Percentiles rank a stretch among this genome's conserved stretches.
These are phyloP conservation scores for Pythium graminicola DNA, from an alignment of 352 stramenopile genomes.

Conservation along the genomic window DNA sequence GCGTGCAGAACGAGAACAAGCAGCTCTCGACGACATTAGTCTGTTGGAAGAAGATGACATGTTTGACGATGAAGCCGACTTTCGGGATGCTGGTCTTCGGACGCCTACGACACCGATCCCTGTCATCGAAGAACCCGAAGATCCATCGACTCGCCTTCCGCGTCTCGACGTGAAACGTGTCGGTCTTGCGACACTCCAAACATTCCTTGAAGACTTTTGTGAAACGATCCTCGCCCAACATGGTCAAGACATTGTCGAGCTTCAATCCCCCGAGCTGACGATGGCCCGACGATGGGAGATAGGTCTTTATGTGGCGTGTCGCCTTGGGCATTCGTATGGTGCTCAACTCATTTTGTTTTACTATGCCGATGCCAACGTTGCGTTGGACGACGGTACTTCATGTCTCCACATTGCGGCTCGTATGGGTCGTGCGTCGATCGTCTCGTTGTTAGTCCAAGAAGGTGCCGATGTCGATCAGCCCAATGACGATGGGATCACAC, in stretches of 20 bases:
- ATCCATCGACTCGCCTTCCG: constrained; percentile 26
- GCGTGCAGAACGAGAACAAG: constrained; percentile 27
- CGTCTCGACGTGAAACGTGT: constrained; percentile 51
- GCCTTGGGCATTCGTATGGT: constrained; percentile 65
- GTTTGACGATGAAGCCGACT: constrained; percentile 9
- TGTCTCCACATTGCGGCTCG: constrained; percentile 68
- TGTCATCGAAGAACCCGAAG: not conserved
- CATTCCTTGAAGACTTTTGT: constrained; percentile 78
- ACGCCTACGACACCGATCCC: too few relatives aligned
- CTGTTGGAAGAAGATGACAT: constrained; percentile 18
- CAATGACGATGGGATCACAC: constrained; percentile 59
- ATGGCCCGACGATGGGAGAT: constrained; percentile 61
- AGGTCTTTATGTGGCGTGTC: constrained; percentile 62
- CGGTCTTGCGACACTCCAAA: constrained; percentile 62
- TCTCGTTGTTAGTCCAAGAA: constrained; percentile 55
- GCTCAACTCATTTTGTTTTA: constrained; percentile 71
- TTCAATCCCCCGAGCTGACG: constrained; percentile 40
- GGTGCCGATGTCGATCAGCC: constrained; percentile 52
- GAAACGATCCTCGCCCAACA: constrained; percentile 58
- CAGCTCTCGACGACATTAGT: constrained; percentile 4
- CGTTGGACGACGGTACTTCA: constrained; percentile 53
- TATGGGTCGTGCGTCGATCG: constrained; percentile 61
- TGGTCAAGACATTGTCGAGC: constrained; percentile 52
- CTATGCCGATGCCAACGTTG: constrained; percentile 56
- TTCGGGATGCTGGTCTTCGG: not conserved